These are phyloP conservation scores for Gracilaria caudata DNA, from an alignment of 23 red algal species.

Conservation along the genomic window DNA sequence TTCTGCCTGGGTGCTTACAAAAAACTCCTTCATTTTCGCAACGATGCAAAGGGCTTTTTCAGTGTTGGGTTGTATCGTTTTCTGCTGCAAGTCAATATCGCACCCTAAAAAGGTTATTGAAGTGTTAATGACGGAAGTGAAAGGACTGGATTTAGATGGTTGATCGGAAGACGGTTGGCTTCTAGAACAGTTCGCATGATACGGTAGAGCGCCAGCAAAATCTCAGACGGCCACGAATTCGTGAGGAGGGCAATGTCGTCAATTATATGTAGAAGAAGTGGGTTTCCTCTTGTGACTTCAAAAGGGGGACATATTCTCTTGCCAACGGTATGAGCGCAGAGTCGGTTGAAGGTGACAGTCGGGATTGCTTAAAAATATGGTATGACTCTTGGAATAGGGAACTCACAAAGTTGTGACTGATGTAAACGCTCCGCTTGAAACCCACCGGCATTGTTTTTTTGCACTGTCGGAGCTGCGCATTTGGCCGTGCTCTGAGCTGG, in stretches of 20 bases:
- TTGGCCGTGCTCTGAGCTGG: not conserved
- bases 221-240: not conserved
- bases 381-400: not conserved
- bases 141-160: not conserved
- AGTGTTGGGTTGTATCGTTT: not conserved
- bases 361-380: not conserved
- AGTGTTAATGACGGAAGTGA: not conserved
- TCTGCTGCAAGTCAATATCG: not conserved
- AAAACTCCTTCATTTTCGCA: not conserved
- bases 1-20: too few relatives aligned
- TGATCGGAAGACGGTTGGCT: not conserved
- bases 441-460: constrained; percentile 4
- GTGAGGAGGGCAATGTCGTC: not conserved
- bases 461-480: constrained; percentile 1
- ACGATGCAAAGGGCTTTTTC: not conserved
- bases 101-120: not conserved
- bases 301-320: not conserved
- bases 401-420: not conserved
- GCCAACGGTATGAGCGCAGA: not conserved
- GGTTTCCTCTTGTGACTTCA: not conserved
- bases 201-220: not conserved
- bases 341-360: not conserved
- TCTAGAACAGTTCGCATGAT: not conserved
- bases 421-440: constrained; percentile 20
- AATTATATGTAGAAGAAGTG: constrained; percentile 1